Conservation (phyloP, 441 rosid species). For the Adansonia gregorii region DNA sequence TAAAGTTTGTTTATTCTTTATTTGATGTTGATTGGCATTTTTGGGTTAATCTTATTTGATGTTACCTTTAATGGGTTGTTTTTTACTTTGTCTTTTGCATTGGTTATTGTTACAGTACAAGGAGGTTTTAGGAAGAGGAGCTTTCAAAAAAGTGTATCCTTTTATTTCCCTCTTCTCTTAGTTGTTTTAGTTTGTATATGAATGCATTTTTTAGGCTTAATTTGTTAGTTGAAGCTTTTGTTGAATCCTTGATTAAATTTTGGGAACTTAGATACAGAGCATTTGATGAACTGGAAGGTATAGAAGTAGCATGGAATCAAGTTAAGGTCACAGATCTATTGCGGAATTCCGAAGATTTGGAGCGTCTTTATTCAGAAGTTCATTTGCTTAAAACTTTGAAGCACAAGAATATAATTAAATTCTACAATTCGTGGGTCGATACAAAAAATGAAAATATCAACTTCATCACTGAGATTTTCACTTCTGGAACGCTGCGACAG, state of each 20-base stretch:
- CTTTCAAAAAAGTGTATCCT: constrained; percentile 82
- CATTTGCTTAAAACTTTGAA: constrained; percentile 68
- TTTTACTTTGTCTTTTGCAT: constrained; percentile 20
- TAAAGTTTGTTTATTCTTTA: background rate
- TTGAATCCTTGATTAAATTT: constrained; percentile 49
- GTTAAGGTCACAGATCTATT: constrained; percentile 52
- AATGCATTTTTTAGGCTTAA: constrained; percentile 17
- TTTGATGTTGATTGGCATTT: constrained; percentile 16
- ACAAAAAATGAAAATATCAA: constrained; percentile 55
- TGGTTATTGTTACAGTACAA: constrained; percentile 52
- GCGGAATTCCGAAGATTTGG: constrained; percentile 56
- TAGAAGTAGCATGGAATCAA: constrained; percentile 80
- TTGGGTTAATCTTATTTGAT: constrained; percentile 18
- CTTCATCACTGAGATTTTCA: constrained; percentile 70
- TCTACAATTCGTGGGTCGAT: constrained; percentile 68
- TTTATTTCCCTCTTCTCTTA: constrained; percentile 21
- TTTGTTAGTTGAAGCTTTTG: background rate
- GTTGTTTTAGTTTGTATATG: background rate
- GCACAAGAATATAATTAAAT: constrained; percentile 73
- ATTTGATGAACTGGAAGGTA: constrained; percentile 69
- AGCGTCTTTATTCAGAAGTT: constrained; percentile 68
- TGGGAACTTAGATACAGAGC: constrained; percentile 56
- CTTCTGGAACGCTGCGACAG: constrained; percentile 69
- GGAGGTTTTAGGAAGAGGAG: constrained; percentile 71
- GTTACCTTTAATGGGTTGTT: background rate